Evolutionary conservation across 345 rosid species (phyloP).

Genomic region (Moricandia moricandioides): DNA sequence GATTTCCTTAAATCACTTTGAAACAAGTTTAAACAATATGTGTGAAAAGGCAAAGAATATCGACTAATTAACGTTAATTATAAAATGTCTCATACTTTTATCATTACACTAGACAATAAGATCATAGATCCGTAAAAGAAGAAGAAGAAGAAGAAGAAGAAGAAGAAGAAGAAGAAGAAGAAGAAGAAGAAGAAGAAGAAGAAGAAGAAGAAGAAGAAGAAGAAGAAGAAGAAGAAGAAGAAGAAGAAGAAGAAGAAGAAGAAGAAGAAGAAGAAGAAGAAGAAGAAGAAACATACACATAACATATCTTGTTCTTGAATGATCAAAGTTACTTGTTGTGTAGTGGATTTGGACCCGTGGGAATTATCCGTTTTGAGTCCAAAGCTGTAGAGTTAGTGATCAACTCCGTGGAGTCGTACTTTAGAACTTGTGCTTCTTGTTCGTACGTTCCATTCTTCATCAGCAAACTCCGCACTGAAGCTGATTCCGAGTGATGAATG

Average conservation of each 20-base stretch:
- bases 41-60: neutral
- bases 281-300: conserved; percentile 18
- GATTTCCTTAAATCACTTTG: neutral
- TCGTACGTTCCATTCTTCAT: conserved; percentile 19
- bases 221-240: neutral
- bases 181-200: conserved; percentile 2
- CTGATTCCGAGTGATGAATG: conserved; percentile 27
- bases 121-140: neutral
- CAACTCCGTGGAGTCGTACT: neutral
- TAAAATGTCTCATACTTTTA: conserved; percentile 3
- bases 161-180: neutral
- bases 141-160: neutral
- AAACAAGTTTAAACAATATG: conserved; percentile 6
- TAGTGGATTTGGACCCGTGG: conserved; percentile 39
- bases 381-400: conserved; percentile 17
- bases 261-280: conserved; percentile 1
- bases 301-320: conserved; percentile 9
- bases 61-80: neutral
- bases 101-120: conserved; percentile 18
- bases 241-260: conserved; percentile 1
- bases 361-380: conserved; percentile 31
- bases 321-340: conserved; percentile 32
- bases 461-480: conserved; percentile 27
- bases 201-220: neutral
- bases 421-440: conserved; percentile 3